Conservation (phyloP, 2,329 filamentous ascomycete genomes). For the Ceratocystiopsis sp. region DNA sequence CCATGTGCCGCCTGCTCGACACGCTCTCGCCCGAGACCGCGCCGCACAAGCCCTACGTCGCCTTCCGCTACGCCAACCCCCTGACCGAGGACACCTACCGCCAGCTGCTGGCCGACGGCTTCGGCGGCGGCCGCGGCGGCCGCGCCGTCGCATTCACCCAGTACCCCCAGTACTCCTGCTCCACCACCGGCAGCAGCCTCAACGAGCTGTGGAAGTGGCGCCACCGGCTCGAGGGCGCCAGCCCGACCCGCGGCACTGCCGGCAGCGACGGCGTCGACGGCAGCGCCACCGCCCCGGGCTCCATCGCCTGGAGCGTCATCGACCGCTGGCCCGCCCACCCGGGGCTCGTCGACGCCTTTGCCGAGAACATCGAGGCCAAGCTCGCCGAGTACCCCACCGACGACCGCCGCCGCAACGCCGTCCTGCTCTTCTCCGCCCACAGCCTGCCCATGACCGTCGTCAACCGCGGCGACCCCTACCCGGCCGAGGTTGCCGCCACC, state of each 20-base stretch:
- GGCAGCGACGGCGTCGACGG: constrained; percentile 15
- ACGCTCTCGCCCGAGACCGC: constrained; percentile 80
- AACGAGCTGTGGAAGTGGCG: constrained; percentile 99
- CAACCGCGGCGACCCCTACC: constrained; percentile 89
- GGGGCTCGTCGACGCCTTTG: constrained; percentile 81
- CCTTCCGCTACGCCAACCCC: constrained; percentile 87
- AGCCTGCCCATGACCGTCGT: constrained; percentile 95
- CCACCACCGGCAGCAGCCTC: constrained; percentile 85
- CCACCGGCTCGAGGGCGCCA: constrained; percentile 66
- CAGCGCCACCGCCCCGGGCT: constrained; percentile 35
- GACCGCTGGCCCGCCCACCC: constrained; percentile 91
- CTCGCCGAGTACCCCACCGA: constrained; percentile 61
- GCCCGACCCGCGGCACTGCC: constrained; percentile 21
- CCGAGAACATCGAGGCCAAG: constrained; percentile 76
- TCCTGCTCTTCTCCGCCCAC: constrained; percentile 87
- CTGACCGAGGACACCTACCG: constrained; percentile 90
- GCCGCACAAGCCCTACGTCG: constrained; percentile 93
- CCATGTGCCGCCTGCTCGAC: constrained; percentile 97
- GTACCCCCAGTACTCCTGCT: constrained; percentile 97
- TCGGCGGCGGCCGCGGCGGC: constrained; percentile 77
- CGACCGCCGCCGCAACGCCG: constrained; percentile 60
- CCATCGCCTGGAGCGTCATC: constrained; percentile 92
- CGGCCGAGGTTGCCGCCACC: constrained; percentile 86
- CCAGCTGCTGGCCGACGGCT: constrained; percentile 69
- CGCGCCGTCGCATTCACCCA: constrained; percentile 94